Conservation (phyloP, 106 monocot genomes). For the Phalaenopsis equestris region DNA sequence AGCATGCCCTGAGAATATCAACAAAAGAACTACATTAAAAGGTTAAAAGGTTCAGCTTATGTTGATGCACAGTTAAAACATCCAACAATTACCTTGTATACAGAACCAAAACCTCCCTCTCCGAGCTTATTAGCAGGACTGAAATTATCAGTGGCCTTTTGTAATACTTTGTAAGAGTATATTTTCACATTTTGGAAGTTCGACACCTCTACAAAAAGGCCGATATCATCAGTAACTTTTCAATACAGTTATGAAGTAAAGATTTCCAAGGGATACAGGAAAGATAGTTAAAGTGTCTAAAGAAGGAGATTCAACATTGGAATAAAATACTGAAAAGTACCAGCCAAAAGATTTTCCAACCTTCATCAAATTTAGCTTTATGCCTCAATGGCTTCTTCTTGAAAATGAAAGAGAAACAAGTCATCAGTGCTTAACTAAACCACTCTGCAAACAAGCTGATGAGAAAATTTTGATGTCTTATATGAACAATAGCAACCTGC, state of each 20-base stretch:
- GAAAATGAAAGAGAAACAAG: slow-evolving; percentile 1
- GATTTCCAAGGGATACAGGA: no score
- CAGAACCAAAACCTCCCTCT: slow-evolving; percentile 31
- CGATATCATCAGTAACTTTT: background rate
- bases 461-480: no score
- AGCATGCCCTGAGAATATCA: slow-evolving; percentile 25
- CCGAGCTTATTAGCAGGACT: slow-evolving; percentile 27
- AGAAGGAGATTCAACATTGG: background rate
- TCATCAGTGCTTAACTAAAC: background rate
- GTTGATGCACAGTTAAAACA: background rate
- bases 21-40: background rate
- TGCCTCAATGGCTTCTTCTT: background rate
- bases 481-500: no score
- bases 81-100: slow-evolving; percentile 19
- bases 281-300: background rate
- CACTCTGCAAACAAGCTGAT: no score
- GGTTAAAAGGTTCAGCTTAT: background rate
- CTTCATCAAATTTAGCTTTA: background rate
- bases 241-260: background rate
- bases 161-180: slow-evolving; percentile 24
- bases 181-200: slow-evolving; percentile 13
- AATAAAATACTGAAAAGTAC: background rate
- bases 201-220: slow-evolving; percentile 8
- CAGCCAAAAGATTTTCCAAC: background rate
- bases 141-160: slow-evolving; percentile 24